These are phyloP conservation scores for Plantago coronopus DNA, from an alignment of 305 asterid genomes.

Conservation along the genomic window DNA sequence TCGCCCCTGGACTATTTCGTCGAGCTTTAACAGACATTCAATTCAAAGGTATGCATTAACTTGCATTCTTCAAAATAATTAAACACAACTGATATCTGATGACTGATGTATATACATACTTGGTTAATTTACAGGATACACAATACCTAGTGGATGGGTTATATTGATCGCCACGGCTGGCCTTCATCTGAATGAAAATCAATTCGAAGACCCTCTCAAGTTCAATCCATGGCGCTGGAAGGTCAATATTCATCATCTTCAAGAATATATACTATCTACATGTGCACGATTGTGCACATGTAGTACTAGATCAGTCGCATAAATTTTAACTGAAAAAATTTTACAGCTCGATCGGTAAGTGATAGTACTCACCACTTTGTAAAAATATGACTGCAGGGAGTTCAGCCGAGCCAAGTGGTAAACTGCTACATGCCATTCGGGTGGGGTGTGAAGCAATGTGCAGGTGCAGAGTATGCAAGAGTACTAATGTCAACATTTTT, in stretches of 20 bases:
- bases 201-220: conserved; percentile 61
- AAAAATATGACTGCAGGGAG: too few species aligned
- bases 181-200: conserved; percentile 45
- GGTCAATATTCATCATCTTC: neutral
- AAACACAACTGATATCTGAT: neutral
- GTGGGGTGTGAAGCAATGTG: conserved; percentile 62
- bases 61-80: too few species aligned
- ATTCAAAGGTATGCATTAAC: conserved; percentile 38
- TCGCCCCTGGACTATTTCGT: conserved; percentile 77
- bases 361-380: too few species aligned
- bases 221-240: conserved; percentile 86
- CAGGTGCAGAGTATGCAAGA: conserved; percentile 61
- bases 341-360: too few species aligned
- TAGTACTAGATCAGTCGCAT: neutral
- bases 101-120: too few species aligned
- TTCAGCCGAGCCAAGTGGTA: conserved; percentile 20
- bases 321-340: neutral
- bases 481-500: conserved; percentile 48
- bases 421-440: conserved; percentile 64
- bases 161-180: conserved; percentile 67
- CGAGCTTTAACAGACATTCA: conserved; percentile 61
- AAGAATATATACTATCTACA: too few species aligned
- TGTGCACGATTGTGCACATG: too few species aligned
- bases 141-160: conserved; percentile 67
- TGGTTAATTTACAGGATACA: conserved; percentile 61